These are phyloP conservation scores for Pseudogymnoascus sp. DNA, from an alignment of 2,329 filamentous ascomycete genomes.

Conservation along the genomic window DNA sequence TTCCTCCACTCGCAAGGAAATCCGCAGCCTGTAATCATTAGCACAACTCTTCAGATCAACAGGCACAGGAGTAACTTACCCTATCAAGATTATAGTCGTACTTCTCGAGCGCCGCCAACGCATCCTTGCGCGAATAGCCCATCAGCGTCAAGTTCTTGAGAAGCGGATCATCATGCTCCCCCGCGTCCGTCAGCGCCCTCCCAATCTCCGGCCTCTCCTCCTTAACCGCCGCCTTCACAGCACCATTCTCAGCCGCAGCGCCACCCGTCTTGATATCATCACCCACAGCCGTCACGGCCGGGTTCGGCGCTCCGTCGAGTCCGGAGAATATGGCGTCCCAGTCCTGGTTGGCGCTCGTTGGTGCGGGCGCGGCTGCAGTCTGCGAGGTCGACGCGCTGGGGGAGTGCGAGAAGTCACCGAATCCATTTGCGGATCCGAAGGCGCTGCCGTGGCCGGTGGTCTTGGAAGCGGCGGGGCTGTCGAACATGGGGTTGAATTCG, in stretches of 20 bases:
- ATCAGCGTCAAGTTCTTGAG: constrained; percentile 83
- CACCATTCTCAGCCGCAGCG: constrained; percentile 14
- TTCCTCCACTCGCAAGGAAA: constrained; percentile 25
- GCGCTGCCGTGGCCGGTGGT: constrained; percentile 22
- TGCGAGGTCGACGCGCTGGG: constrained; percentile 34
- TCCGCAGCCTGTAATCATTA: constrained; percentile 27
- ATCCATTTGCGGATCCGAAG: constrained; percentile 24
- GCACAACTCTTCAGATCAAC: background rate
- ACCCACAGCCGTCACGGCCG: constrained; percentile 19
- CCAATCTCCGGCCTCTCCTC: constrained; percentile 43
- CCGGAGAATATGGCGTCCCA: constrained; percentile 94
- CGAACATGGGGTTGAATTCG: constrained; percentile 77
- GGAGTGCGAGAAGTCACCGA: constrained; percentile 44
- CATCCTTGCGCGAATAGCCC: constrained; percentile 72
- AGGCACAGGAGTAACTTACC: constrained; percentile 46
- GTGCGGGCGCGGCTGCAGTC: constrained; percentile 28
- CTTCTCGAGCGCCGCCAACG: constrained; percentile 77
- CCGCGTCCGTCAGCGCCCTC: constrained; percentile 63
- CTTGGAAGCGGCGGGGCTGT: constrained; percentile 44
- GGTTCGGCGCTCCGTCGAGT: constrained; percentile 48
- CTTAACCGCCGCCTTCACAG: constrained; percentile 12
- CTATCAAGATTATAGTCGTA: constrained; percentile 95
- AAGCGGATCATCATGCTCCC: constrained; percentile 84
- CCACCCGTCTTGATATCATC: constrained; percentile 14
- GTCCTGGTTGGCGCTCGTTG: constrained; percentile 53